Conservation (phyloP, 768 basidiomycete species). For the Coprinopsis cinerea region DNA sequence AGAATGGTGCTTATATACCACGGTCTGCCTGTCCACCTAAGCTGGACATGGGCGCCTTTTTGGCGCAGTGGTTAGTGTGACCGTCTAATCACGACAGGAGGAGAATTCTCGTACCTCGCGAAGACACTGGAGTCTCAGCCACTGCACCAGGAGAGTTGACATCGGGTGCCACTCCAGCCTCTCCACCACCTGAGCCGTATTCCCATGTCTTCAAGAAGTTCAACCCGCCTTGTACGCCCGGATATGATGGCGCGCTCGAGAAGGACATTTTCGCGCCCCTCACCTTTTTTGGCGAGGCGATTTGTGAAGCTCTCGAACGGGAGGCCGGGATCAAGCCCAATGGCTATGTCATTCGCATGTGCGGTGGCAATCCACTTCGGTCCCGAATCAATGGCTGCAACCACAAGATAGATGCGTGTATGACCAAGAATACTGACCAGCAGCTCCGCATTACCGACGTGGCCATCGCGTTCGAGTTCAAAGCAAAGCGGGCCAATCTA, state of each 20-base stretch:
- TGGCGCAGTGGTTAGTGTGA: no score
- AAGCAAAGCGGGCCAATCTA: not conserved
- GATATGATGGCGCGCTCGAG: not conserved
- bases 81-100: no score
- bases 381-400: constrained; percentile 12
- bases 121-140: no score
- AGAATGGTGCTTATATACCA: no score
- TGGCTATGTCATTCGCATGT: not conserved
- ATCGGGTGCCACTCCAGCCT: no score
- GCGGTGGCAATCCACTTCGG: not conserved
- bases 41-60: no score
- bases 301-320: no score
- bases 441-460: constrained; percentile 4
- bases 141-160: no score
- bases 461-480: constrained; percentile 15
- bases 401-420: constrained; percentile 15
- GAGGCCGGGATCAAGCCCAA: not conserved
- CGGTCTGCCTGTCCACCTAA: no score
- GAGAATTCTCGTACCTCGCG: not conserved
- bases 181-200: no score
- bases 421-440: not conserved
- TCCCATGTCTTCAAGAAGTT: not conserved
- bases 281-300: no score
- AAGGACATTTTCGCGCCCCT: no score
- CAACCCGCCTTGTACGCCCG: not conserved